Percentiles rank a stretch among this genome's conserved stretches.
Evolutionary conservation across 148 eudicot species (phyloP).

Genomic region (Rhododendron mucronatum): DNA sequence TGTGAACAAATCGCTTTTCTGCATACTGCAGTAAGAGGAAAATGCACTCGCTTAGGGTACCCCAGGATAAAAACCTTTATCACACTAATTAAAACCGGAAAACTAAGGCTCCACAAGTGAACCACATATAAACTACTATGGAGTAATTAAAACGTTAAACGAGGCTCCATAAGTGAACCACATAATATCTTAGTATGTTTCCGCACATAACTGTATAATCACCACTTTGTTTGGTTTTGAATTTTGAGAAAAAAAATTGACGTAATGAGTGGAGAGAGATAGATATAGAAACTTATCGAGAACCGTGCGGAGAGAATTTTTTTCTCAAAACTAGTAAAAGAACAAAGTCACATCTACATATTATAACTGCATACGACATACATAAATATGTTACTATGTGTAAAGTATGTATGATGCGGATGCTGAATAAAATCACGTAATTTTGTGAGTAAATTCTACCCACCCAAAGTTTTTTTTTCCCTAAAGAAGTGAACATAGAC

Average conservation of each 20-base stretch:
- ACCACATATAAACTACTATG: background rate
- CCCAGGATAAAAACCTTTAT: background rate
- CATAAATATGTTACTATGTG: background rate
- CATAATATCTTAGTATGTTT: background rate
- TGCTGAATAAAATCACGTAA: background rate
- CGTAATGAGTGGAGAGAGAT: too few species aligned
- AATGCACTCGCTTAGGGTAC: conserved; percentile 10
- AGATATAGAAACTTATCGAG: too few species aligned
- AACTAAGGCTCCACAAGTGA: background rate
- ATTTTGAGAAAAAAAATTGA: too few species aligned
- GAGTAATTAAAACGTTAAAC: background rate
- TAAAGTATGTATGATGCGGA: background rate
- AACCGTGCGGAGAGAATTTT: too few species aligned
- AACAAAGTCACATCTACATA: background rate
- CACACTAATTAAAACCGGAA: background rate
- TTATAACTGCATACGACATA: background rate
- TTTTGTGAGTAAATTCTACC: background rate
- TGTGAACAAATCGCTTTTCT: conserved; percentile 74
- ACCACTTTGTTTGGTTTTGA: too few species aligned
- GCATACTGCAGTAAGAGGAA: conserved; percentile 54
- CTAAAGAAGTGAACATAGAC: background rate
- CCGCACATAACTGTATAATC: background rate
- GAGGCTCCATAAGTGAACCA: background rate
- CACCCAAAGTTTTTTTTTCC: background rate
- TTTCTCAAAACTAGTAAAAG: too few species aligned